Percentiles rank a stretch among this genome's conserved stretches.
Conservation (phyloP, 192 early-diverging fungal species). For the Oehlia diaphana region DNA sequence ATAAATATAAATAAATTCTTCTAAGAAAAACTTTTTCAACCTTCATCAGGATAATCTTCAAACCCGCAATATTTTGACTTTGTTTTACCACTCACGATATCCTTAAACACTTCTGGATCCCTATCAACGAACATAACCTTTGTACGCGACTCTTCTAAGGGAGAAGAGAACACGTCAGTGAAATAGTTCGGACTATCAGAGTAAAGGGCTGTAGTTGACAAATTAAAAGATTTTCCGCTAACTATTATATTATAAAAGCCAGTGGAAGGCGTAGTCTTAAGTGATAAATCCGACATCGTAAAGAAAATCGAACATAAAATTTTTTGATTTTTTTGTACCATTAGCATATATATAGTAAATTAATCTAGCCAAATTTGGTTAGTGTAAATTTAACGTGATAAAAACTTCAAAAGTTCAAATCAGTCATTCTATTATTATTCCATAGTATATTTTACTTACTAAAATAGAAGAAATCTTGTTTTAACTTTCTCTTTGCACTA, state of each 20-base stretch:
- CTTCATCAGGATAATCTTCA: neutral
- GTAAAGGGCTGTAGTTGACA: neutral
- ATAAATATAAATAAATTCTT: neutral
- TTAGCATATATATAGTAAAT: neutral
- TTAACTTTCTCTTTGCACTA: too few species aligned
- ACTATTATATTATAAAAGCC: slow-evolving; percentile 19
- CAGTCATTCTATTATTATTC: too few species aligned
- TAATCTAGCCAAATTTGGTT: neutral
- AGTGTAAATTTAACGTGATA: neutral
- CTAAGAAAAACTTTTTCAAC: neutral
- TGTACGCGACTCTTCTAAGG: slow-evolving; percentile 33
- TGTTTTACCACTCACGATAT: slow-evolving; percentile 38
- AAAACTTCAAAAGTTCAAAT: neutral
- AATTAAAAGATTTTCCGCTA: slow-evolving; percentile 4
- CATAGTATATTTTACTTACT: too few species aligned
- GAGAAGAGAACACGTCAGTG: slow-evolving; percentile 3
- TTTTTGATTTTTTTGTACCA: neutral
- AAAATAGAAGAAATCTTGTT: too few species aligned
- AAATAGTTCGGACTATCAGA: slow-evolving; percentile 27
- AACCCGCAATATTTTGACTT: neutral
- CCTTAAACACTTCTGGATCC: slow-evolving; percentile 50
- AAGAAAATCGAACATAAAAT: neutral
- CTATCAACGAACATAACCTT: slow-evolving; percentile 51
- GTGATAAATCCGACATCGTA: neutral
- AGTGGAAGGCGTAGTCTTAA: neutral